Base-by-base conservation (phyloP, 306 rosid species). In the Dalbergia cochinchinensis region DNA sequence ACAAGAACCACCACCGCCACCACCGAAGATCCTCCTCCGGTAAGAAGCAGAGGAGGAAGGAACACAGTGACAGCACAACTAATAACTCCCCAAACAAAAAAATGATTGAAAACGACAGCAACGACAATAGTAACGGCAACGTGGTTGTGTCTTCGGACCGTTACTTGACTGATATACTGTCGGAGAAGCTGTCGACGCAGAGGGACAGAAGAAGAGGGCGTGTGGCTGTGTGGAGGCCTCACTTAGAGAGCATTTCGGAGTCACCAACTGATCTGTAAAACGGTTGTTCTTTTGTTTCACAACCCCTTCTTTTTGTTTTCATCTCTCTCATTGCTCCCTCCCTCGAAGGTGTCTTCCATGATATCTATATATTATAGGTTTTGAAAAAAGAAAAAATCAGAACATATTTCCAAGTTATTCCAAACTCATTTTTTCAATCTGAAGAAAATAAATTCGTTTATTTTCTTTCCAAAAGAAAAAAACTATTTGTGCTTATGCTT, bases 191-290 rank as follows among this genome's bases (percentile, higher is more conserved):
- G 12, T 91, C 97, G 0, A 84, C 92, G 8, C 91, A 87, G 77
- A 82, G 87, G 74, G 98, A 94, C 13, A 87, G 89, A 67, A 72
- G 98, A 83, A 89, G 97, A 76, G 98, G 97, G 7, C 97, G 99
- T 12, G 92, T 89, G 14, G 97, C 91, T 3, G 97, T 91, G 6
- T 92, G 99, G 99, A 89, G 98, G 61, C 99, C 99, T 73, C 95
- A 89, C 80, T 78, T 95, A 57, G 95, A 95, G 70, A 92, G 97
- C 86, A 95, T 95, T 71, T 85, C 89, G 31, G 99, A 95, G 87
- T 92, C 97, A 31, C 94, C 97, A 3, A 76, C 35, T 74, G 86
- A 91, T 85, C 68, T 85, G 44, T 86, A 81, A 84, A 81, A 83
- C 65, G 73, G 13, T 64, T 59, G 33, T 71, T 78, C 68, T n/a